Base-by-base conservation (phyloP, 257 asterid genomes). In the Plantago elongata region DNA sequence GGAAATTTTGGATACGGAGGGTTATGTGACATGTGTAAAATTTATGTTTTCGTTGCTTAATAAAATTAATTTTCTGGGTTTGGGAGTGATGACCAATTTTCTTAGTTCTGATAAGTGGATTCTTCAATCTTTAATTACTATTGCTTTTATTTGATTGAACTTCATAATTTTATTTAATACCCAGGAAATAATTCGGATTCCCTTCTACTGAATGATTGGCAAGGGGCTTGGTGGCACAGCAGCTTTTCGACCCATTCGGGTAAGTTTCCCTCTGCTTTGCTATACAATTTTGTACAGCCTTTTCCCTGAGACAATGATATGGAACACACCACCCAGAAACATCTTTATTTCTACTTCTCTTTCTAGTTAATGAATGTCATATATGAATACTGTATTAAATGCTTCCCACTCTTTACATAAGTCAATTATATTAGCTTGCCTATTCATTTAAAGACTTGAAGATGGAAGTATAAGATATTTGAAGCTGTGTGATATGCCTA, bases 171-270 rank as follows among this genome's bases (percentile, higher is more conserved):
- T 22, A 34, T 55, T 56, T n/a, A 7, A 29, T 71, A 65, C 46
- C 3, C 69, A 89, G 97, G 82, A 72, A 86, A 89, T 70, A 84
- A 73, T 78, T 22, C 27, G 27, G 27, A 22, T 22, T 74, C 95
- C 7, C 65, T 70, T 46, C 80, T 77, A 27, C 70, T 67, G 62
- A 86, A 89, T 74, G 75, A 89, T 75, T 86, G 97, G 95, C 77
- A 71, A 76, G 94, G 91, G 59, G 81, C 97, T 57, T 86, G 97
- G 94, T 89, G 97, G 97, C 95, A 89, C 78, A 86, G 94, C 82
- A 84, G 95, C 73, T 82, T 89, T 60, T 68, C 82, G 16, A 72
- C 75, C 69, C 89, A 76, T 74, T 57, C 89, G 58, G 97, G 97
- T 76, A 68, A 75, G 63, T 56, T 40, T 68, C 63, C 71, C 56